phyloP scores from a whole-genome alignment of 768 basidiomycete species.

The Hysterangium stoloniferum region DNA sequence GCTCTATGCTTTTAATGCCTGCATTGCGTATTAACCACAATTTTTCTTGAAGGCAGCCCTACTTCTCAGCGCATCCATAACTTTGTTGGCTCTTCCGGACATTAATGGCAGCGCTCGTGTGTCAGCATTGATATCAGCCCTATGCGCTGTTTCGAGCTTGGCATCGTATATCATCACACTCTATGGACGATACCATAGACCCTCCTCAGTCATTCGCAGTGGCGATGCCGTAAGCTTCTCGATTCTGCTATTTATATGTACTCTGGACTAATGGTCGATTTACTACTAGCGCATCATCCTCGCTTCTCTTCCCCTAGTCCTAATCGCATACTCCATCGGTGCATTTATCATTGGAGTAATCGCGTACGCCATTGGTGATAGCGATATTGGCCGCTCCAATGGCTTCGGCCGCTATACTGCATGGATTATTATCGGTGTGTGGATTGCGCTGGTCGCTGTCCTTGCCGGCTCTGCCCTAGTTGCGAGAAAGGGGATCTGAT shows the following conservation, averaged over 20 bases:
- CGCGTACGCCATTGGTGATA: slow-evolving; percentile 4
- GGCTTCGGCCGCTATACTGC: slow-evolving; percentile 6
- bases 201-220: background rate
- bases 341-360: slow-evolving; percentile 50
- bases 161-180: slow-evolving; percentile 60
- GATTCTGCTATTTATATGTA: background rate
- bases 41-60: slow-evolving; percentile 55
- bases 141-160: slow-evolving; percentile 65
- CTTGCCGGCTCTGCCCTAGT: background rate
- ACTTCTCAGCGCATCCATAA: slow-evolving; percentile 73
- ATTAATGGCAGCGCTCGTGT: slow-evolving; percentile 56
- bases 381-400: background rate
- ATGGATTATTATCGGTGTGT: slow-evolving; percentile 8
- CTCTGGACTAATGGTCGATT: slow-evolving; percentile 9
- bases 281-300: slow-evolving; percentile 45
- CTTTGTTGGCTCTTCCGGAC: slow-evolving; percentile 72
- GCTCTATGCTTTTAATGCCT: slow-evolving; percentile 3
- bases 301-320: slow-evolving; percentile 66
- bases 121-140: slow-evolving; percentile 57
- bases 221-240: slow-evolving; percentile 20
- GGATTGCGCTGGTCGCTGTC: slow-evolving; percentile 10
- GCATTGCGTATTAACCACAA: slow-evolving; percentile 17
- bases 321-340: slow-evolving; percentile 62
- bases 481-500: slow-evolving; percentile 2
- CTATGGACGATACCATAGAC: slow-evolving; percentile 27